These are phyloP conservation scores for Bruguiera parviflora DNA, from an alignment of 345 rosid genomes.

Conservation along the genomic window DNA sequence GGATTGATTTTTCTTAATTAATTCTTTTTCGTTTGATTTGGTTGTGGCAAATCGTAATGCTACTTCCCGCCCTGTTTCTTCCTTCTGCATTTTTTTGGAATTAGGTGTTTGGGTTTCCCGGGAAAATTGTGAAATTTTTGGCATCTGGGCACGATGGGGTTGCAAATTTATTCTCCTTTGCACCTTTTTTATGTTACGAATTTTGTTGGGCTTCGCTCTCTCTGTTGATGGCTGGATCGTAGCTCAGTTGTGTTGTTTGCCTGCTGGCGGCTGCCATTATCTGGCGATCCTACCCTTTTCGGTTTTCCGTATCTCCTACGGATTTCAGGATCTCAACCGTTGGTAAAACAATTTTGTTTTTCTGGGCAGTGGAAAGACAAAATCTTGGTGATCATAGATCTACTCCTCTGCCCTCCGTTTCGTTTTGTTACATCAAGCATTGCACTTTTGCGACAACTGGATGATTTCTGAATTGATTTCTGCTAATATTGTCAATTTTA, in stretches of 20 bases:
- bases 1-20: neutral
- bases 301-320: no score
- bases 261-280: no score
- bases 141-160: neutral
- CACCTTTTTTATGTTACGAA: neutral
- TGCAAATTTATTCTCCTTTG: neutral
- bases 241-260: no score
- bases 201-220: neutral
- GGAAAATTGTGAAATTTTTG: neutral
- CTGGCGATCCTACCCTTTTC: no score
- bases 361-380: neutral
- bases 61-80: neutral
- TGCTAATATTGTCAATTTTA: neutral
- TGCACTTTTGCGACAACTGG: neutral
- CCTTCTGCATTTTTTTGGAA: neutral
- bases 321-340: no score
- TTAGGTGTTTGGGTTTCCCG: neutral
- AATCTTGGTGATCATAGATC: no score
- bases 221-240: no score
- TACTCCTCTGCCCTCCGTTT: neutral
- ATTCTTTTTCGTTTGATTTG: neutral
- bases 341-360: no score
- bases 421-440: neutral
- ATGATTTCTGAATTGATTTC: neutral
- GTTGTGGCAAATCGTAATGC: neutral